Conservation (phyloP, 192 early-diverging fungal species). For the Podila clonocystis region DNA sequence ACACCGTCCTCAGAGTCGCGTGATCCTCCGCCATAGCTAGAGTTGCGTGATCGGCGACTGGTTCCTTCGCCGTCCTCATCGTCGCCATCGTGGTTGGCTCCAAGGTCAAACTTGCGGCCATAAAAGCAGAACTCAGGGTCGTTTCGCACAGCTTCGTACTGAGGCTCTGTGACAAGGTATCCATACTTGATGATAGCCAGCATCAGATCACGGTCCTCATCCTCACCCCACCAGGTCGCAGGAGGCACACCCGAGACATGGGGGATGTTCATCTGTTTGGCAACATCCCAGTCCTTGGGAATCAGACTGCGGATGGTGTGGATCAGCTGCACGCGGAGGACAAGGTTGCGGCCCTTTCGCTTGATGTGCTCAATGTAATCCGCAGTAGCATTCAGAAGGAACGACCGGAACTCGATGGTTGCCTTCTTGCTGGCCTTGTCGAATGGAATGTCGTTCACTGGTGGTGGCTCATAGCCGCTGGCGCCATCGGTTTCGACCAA, state of each 20-base stretch:
- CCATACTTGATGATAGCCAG: conserved; percentile 83
- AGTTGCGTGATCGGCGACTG: conserved; percentile 32
- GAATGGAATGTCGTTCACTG: conserved; percentile 65
- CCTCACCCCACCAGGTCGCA: conserved; percentile 78
- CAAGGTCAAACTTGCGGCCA: conserved; percentile 59
- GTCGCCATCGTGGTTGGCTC: conserved; percentile 40
- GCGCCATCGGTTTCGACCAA: conserved; percentile 54
- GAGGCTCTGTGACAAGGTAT: conserved; percentile 61
- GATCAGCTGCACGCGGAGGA: conserved; percentile 79
- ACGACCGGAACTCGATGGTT: conserved; percentile 74
- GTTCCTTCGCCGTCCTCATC: conserved; percentile 50
- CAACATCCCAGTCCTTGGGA: conserved; percentile 68
- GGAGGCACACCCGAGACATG: conserved; percentile 68
- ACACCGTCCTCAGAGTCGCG: conserved; percentile 32
- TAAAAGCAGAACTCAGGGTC: conserved; percentile 65
- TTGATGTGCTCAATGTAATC: conserved; percentile 82
- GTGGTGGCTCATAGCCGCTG: conserved; percentile 54
- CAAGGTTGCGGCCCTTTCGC: conserved; percentile 73
- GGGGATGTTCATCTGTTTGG: conserved; percentile 72
- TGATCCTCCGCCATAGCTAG: conserved; percentile 19
- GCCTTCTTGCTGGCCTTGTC: conserved; percentile 71
- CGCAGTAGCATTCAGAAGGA: conserved; percentile 72
- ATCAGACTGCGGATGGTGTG: conserved; percentile 78
- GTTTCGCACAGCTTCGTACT: conserved; percentile 58
- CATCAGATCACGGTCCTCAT: conserved; percentile 83